Evolutionary conservation across 345 rosid species (phyloP).

Genomic region (Bretschneidera sinensis): DNA sequence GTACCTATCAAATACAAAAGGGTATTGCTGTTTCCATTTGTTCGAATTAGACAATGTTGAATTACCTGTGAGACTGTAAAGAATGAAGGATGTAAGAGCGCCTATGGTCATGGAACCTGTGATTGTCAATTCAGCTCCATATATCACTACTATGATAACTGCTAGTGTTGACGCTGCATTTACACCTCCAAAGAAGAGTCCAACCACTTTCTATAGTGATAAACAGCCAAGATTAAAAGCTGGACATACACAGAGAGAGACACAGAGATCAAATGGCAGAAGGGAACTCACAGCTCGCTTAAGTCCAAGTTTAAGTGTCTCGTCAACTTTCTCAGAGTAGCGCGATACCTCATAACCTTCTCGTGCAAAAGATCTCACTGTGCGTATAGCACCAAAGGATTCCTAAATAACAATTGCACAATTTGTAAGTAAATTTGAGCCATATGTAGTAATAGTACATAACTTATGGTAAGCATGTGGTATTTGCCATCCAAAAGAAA

Average conservation of each 20-base stretch:
- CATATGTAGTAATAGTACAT: not conserved
- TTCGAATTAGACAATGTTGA: too few relatives aligned
- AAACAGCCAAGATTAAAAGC: not conserved
- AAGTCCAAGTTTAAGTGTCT: slow-evolving; percentile 79
- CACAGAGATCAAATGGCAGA: not conserved
- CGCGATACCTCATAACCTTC: slow-evolving; percentile 59
- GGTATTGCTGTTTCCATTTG: too few relatives aligned
- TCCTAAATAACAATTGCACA: slow-evolving; percentile 36
- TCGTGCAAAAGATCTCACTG: slow-evolving; percentile 93
- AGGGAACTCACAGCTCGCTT: slow-evolving; percentile 73
- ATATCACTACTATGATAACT: slow-evolving; percentile 70
- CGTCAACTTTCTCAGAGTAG: slow-evolving; percentile 82
- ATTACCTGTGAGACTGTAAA: slow-evolving; percentile 92
- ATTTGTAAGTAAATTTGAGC: not conserved
- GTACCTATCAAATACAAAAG: too few relatives aligned
- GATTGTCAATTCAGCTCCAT: slow-evolving; percentile 88
- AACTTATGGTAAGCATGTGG: not conserved
- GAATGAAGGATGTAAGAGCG: slow-evolving; percentile 91
- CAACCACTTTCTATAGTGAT: slow-evolving; percentile 44
- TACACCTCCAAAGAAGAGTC: slow-evolving; percentile 77
- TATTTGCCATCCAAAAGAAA: not conserved
- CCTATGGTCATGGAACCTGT: slow-evolving; percentile 81
- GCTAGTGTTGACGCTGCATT: slow-evolving; percentile 85
- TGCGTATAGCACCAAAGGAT: slow-evolving; percentile 92
- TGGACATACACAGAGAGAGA: not conserved